These are phyloP conservation scores for Hymenoscyphus fructigenus DNA, from an alignment of 2,329 filamentous ascomycete species.

Conservation along the genomic window DNA sequence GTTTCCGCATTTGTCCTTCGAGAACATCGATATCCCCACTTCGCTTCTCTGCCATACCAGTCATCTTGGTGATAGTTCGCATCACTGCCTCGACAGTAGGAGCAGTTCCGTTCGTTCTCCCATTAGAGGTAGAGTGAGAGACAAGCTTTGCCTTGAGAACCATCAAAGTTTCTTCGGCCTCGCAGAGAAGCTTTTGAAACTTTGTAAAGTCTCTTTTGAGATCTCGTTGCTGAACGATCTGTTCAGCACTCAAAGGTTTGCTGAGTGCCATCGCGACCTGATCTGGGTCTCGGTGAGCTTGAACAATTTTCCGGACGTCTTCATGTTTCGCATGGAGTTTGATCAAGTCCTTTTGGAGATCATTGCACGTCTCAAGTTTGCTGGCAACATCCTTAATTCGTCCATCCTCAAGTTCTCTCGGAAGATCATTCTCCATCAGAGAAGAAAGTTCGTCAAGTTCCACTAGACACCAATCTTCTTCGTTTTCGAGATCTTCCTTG, in stretches of 20 bases:
- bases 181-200: slow-evolving; percentile 71
- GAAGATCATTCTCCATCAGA: slow-evolving; percentile 64
- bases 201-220: slow-evolving; percentile 72
- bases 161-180: slow-evolving; percentile 77
- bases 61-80: slow-evolving; percentile 91
- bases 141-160: slow-evolving; percentile 78
- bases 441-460: slow-evolving; percentile 70
- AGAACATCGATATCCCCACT: slow-evolving; percentile 88
- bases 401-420: slow-evolving; percentile 63
- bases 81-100: slow-evolving; percentile 92
- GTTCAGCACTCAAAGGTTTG: slow-evolving; percentile 80
- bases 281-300: slow-evolving; percentile 66
- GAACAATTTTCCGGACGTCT: slow-evolving; percentile 75
- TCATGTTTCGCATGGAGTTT: slow-evolving; percentile 73
- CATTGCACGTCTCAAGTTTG: slow-evolving; percentile 67
- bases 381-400: slow-evolving; percentile 66
- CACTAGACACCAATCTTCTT: slow-evolving; percentile 70
- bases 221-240: slow-evolving; percentile 79
- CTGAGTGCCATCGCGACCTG: slow-evolving; percentile 62
- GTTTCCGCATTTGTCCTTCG: slow-evolving; percentile 78
- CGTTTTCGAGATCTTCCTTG: slow-evolving; percentile 66
- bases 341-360: slow-evolving; percentile 67
- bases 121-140: slow-evolving; percentile 50
- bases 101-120: slow-evolving; percentile 46
- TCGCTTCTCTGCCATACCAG: slow-evolving; percentile 84